Conservation (phyloP, 2,329 filamentous ascomycete species). For the Nectriaceae sp. region DNA sequence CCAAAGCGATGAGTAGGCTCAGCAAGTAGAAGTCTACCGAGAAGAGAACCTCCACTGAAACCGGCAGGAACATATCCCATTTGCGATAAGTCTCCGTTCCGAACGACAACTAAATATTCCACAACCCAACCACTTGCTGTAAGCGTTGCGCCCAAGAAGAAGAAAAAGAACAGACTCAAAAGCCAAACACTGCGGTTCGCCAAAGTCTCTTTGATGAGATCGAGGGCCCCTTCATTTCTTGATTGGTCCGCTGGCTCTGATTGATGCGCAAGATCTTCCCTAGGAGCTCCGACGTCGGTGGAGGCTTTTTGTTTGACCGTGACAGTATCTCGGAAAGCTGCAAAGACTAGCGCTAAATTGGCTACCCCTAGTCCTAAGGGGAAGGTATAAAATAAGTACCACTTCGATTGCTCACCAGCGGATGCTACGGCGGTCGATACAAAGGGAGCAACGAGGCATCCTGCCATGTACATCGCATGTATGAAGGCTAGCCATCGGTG, state of each 20-base stretch:
- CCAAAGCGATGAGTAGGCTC: constrained; percentile 62
- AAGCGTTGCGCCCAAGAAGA: constrained; percentile 57
- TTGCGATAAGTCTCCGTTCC: constrained; percentile 54
- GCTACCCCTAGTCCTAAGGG: constrained; percentile 53
- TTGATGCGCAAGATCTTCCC: background rate
- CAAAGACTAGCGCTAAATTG: constrained; percentile 49
- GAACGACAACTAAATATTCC: constrained; percentile 63
- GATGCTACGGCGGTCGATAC: constrained; percentile 53
- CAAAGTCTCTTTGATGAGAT: constrained; percentile 47
- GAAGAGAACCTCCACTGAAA: constrained; percentile 58
- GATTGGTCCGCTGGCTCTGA: background rate
- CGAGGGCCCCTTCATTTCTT: constrained; percentile 37
- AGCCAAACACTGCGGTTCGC: constrained; percentile 54
- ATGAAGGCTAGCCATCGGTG: constrained; percentile 65
- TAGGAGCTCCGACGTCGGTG: background rate
- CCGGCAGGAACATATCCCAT: constrained; percentile 65
- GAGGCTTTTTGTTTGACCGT: constrained; percentile 25
- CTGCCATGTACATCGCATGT: constrained; percentile 62
- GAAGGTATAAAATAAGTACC: constrained; percentile 59
- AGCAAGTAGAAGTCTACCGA: constrained; percentile 57
- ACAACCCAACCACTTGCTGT: constrained; percentile 66
- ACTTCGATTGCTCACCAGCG: constrained; percentile 36
- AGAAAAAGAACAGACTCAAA: constrained; percentile 64
- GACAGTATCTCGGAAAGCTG: constrained; percentile 53
- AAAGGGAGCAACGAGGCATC: constrained; percentile 59